A percentile compares a stretch with the other conserved stretches of the same genome.
Evolutionary conservation across 371 early-diverging fungal species (phyloP).

Genomic region (Paraphysoderma sedebokerense): DNA sequence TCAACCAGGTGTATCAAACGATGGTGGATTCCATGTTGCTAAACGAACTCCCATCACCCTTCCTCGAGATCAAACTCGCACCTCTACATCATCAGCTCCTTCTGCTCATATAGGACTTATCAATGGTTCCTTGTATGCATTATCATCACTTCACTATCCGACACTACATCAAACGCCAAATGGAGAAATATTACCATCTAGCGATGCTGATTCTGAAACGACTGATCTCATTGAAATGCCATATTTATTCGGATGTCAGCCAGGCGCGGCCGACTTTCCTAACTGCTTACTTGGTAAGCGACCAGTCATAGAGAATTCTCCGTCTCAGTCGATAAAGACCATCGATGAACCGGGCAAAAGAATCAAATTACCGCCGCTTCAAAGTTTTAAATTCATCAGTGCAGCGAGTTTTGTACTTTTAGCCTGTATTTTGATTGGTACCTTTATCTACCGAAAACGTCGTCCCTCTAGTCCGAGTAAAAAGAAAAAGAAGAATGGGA

Average conservation of each 20-base stretch:
- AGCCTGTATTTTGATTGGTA: too few species aligned
- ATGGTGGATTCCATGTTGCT: constrained; percentile 5
- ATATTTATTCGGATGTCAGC: neutral
- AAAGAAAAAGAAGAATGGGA: too few species aligned
- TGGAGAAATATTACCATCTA: too few species aligned
- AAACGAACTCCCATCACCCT: neutral
- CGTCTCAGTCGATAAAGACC: too few species aligned
- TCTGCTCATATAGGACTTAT: constrained; percentile 3
- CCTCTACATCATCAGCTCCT: neutral
- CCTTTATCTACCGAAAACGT: too few species aligned
- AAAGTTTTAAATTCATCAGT: too few species aligned
- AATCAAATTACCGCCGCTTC: too few species aligned
- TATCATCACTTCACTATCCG: neutral
- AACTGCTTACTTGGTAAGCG: neutral
- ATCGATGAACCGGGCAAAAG: too few species aligned
- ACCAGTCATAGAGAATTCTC: neutral
- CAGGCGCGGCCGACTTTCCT: neutral
- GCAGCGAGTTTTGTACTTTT: too few species aligned
- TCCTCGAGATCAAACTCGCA: neutral
- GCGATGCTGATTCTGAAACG: too few species aligned
- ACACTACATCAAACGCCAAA: too few species aligned
- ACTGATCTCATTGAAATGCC: neutral
- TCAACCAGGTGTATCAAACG: neutral
- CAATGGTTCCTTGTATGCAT: constrained; percentile 2
- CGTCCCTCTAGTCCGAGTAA: too few species aligned